Evolutionary conservation across 148 eudicot genomes (phyloP).

Genomic region (Diospyros kaki): DNA sequence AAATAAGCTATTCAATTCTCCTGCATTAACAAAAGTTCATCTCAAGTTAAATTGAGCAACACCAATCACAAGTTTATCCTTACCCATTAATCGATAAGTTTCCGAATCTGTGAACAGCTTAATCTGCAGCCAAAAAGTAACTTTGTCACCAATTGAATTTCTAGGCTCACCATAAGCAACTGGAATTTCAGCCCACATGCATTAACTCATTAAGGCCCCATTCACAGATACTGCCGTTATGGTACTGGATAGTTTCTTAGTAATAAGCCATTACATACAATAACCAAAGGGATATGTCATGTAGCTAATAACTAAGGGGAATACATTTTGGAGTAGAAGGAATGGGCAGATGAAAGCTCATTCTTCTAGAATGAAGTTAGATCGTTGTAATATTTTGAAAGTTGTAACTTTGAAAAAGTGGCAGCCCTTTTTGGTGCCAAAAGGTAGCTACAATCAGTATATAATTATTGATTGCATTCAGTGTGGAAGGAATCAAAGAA

Average conservation of each 20-base stretch:
- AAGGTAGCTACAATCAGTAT: no score
- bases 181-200: no score
- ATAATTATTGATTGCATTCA: no score
- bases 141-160: not conserved
- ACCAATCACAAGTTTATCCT: conserved; percentile 11
- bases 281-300: not conserved
- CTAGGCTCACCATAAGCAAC: no score
- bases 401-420: no score
- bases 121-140: conserved; percentile 49
- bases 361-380: no score
- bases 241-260: conserved; percentile 1
- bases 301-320: not conserved
- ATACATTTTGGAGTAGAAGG: no score
- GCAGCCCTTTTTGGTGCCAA: no score
- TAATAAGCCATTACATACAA: not conserved
- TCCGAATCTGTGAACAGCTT: conserved; percentile 70
- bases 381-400: no score
- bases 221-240: not conserved
- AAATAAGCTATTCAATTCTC: not conserved
- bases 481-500: no score
- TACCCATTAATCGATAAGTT: conserved; percentile 74
- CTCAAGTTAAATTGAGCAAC: not conserved
- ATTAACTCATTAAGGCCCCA: not conserved
- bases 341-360: not conserved
- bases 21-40: not conserved